Evolutionary conservation across 1,284 basidiomycete species (phyloP).

Genomic region (Apiotrichum mycotoxinovorans): DNA sequence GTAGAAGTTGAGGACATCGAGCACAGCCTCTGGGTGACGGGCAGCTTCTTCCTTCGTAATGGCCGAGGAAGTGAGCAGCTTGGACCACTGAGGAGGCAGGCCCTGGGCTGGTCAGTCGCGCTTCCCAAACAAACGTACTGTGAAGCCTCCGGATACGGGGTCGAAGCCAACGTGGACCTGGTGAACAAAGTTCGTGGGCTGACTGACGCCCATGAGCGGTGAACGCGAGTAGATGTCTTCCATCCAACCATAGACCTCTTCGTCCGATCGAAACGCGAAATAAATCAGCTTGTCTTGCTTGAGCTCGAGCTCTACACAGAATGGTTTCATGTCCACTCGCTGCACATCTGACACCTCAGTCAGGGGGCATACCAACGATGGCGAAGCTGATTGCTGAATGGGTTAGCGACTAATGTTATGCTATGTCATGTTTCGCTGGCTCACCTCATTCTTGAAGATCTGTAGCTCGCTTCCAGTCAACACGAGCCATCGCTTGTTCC

Average conservation of each 20-base stretch:
- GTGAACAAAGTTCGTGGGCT: slow-evolving; percentile 96
- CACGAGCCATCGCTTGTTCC: slow-evolving; percentile 87
- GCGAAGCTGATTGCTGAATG: slow-evolving; percentile 34
- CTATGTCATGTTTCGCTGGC: slow-evolving; percentile 30
- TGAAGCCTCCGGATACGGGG: slow-evolving; percentile 87
- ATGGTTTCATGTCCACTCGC: slow-evolving; percentile 87
- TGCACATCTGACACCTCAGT: slow-evolving; percentile 82
- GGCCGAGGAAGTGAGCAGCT: slow-evolving; percentile 89
- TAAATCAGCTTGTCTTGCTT: slow-evolving; percentile 63
- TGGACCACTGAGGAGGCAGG: slow-evolving; percentile 94
- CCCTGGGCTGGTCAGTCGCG: slow-evolving; percentile 57
- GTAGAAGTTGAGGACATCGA: slow-evolving; percentile 97
- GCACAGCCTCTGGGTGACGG: slow-evolving; percentile 91
- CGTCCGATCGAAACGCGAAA: slow-evolving; percentile 72
- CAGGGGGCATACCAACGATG: slow-evolving; percentile 49
- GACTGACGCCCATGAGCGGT: slow-evolving; percentile 86
- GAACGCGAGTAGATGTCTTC: slow-evolving; percentile 92
- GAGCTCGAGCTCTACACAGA: slow-evolving; percentile 80
- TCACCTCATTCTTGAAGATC: slow-evolving; percentile 89
- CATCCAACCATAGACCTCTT: slow-evolving; percentile 93
- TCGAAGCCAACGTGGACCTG: slow-evolving; percentile 98
- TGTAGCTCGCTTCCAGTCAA: slow-evolving; percentile 75
- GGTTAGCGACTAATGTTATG: not conserved
- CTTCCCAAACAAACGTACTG: slow-evolving; percentile 55
- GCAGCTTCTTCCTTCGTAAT: slow-evolving; percentile 98